Conservation (phyloP, 2,329 filamentous ascomycete genomes). For the Monosporascus sp. region DNA sequence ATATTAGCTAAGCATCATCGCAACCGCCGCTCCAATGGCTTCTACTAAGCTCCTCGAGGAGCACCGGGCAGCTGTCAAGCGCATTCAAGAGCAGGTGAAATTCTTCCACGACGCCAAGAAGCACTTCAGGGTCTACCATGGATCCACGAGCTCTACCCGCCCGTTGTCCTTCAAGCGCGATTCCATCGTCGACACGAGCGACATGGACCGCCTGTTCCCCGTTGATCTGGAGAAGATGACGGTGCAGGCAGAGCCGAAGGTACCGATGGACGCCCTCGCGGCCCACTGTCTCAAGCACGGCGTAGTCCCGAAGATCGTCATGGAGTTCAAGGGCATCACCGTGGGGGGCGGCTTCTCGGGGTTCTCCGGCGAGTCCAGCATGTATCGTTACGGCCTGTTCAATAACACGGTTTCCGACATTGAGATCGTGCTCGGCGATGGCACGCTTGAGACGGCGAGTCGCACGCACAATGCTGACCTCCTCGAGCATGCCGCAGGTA, state of each 20-base stretch:
- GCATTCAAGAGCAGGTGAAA: constrained; percentile 23
- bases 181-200: constrained; percentile 49
- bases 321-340: constrained; percentile 57
- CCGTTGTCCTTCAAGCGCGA: constrained; percentile 30
- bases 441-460: constrained; percentile 42
- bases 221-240: constrained; percentile 42
- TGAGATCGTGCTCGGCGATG: constrained; percentile 51
- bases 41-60: constrained; percentile 16
- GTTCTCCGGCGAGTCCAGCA: constrained; percentile 51
- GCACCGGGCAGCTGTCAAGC: constrained; percentile 20
- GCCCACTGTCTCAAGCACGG: constrained; percentile 44
- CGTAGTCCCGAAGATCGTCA: constrained; percentile 51
- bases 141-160: constrained; percentile 56
- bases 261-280: constrained; percentile 52
- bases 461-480: constrained; percentile 41
- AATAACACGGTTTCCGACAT: constrained; percentile 46
- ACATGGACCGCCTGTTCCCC: constrained; percentile 46
- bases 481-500: constrained; percentile 47
- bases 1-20: constrained; percentile 1
- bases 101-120: constrained; percentile 24
- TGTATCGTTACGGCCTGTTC: constrained; percentile 53
- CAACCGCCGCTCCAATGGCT: background rate
- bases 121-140: constrained; percentile 57
- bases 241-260: constrained; percentile 53
- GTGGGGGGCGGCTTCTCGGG: constrained; percentile 53